Base-by-base conservation (phyloP, 169 alveolate species). In the Plasmodium knowlesi region DNA sequence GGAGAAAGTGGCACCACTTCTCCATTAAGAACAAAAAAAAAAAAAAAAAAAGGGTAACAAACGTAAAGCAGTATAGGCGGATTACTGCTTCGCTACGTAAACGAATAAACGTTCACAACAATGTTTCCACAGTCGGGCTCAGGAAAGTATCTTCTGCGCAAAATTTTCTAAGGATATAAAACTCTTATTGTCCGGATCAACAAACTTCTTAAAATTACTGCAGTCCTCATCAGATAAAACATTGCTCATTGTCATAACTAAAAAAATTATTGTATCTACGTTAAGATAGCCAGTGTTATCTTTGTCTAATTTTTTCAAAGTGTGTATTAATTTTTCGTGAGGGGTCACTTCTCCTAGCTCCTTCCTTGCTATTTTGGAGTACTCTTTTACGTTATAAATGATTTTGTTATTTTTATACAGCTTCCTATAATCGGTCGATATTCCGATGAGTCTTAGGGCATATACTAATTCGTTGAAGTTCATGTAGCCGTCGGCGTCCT, bases 221-320 rank as follows among this genome's bases (percentile, higher is more conserved):
- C 53, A 78, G 73, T 89, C 94, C 22, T 80, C 90, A 39, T 80
- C 91, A 3, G 74, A 10, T 39, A 89, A 57, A 67, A 89, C 32
- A 67, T 89, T 90, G 37, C 88, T 89, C 91, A 89, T 67, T 6
- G 91, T 67, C 72, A 79, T 80, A 43, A 89, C 94, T 81, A 89
- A 73, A 70, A 32, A 61, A 37, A 81, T 71, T 46, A 70, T 25
- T 14, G 74, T 43, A 25, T 78, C 90, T 61, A 89, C 83, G 16
- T 74, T 54, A 8, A 89, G 50, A 14, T 5, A 54, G 22, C 94
- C 94, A 28, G 22, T 67, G 50, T 80, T 57, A 16, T 57, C 30
- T 89, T 89, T 89, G 76, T 89, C 94, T 46, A 89, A 61, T 16
- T 79, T 67, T 89, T 80, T 89, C 72, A 89, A 30, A 9, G 91